Evolutionary conservation across 768 basidiomycete species (phyloP), one percentile per base, ranked within the genome.

Genomic region (Mycena leptocephala): DNA sequence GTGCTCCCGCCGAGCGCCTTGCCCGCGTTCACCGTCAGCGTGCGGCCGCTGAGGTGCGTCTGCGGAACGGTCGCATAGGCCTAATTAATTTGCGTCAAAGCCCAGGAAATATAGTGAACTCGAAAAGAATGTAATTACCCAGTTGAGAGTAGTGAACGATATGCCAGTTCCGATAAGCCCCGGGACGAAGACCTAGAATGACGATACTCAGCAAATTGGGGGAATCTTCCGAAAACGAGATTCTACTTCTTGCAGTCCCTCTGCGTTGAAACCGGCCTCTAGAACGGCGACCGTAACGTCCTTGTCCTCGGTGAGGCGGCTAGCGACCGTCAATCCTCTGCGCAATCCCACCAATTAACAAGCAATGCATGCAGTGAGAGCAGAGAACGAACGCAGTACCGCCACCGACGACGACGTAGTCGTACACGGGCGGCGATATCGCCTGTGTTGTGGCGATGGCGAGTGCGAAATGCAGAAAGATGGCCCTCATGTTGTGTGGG

Each of bases 1-100:
- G 91, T 89, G 11, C 89, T 89, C 1, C 93, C 92, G 62, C 93
- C 92, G 30, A 94, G 86, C 20, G 89, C 89, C 79, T 91, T 92
- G 3, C 85, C 85, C 2, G 85, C 85, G 41, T 79, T 79, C 16
- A 85, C 78, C 2, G 84, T 77, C 24, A 90, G 73, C 8, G 74
- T 79, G 20, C 90, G 84, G 73, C 87, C 86, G 59, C 81, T 82
- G 10, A 88, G 83, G 56, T 87, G 80, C 0, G 82, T 71, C 78
- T 92, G 91, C 0, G 88, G 85, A 5, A 86, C 83, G 16, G 89
- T 89, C 33, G 80, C 75, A 84, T 89, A 91, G 24, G 84, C 82
- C 75, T 76, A 32, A 24, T 30, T 46, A 14, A 37, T 16, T n/a
- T 35, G 13, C 16, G 43, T 24, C 4, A 16, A 30, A 48, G 20